Conservation (phyloP, 345 rosid genomes). For the Linum lewisii region DNA sequence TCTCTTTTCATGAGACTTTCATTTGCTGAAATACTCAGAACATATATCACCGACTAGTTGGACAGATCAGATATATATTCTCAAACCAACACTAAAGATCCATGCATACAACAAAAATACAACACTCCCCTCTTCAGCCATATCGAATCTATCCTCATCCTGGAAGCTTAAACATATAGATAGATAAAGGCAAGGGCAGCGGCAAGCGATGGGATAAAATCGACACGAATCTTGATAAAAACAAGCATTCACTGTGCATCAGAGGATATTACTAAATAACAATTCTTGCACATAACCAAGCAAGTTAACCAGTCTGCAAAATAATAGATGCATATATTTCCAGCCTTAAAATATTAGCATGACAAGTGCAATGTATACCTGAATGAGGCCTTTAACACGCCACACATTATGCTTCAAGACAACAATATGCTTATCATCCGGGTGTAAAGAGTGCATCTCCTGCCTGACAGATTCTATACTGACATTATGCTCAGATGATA, state of each 20-base stretch:
- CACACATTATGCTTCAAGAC: constrained; percentile 28
- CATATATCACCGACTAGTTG: neutral
- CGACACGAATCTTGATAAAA: too few species aligned
- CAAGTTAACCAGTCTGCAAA: neutral
- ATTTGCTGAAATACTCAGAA: neutral
- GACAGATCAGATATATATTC: neutral
- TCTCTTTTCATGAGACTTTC: neutral
- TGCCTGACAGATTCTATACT: constrained; percentile 26
- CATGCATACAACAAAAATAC: neutral
- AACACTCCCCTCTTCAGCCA: neutral
- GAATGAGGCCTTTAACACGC: constrained; percentile 31
- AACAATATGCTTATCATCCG: constrained; percentile 23
- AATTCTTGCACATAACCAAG: too few species aligned
- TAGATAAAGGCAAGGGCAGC: neutral
- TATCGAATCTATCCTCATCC: neutral
- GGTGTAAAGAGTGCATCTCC: constrained; percentile 28
- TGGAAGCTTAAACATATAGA: neutral
- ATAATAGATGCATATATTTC: constrained; percentile 3
- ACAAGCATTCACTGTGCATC: too few species aligned
- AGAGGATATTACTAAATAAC: too few species aligned
- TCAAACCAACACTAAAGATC: too few species aligned
- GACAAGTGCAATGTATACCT: too few species aligned
- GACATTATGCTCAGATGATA: constrained; percentile 26
- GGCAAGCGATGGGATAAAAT: neutral
- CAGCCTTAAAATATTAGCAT: too few species aligned